A percentile compares a stretch with the other conserved stretches of the same genome.
Evolutionary conservation across 345 rosid genomes (phyloP).

Genomic region (Kernera saxatilis): DNA sequence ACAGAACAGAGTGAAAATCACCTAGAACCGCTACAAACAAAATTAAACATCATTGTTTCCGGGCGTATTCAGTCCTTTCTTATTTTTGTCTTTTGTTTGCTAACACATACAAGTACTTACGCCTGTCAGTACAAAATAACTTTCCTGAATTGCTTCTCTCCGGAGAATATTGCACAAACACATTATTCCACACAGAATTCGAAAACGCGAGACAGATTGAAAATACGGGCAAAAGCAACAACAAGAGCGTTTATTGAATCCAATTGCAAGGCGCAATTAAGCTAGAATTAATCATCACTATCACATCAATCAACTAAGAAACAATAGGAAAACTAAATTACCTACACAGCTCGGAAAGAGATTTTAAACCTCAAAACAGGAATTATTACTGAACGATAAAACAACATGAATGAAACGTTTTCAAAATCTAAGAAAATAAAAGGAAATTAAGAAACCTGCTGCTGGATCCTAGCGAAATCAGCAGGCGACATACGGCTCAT

Average conservation of each 20-base stretch:
- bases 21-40: not conserved
- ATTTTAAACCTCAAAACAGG: not conserved
- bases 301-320: not conserved
- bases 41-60: not conserved
- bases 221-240: not conserved
- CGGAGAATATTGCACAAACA: not conserved
- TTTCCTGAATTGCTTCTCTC: not conserved
- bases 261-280: not conserved
- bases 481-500: constrained; percentile 91
- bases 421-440: not conserved
- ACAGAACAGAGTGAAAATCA: not conserved
- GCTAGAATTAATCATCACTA: not conserved
- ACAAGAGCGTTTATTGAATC: not conserved
- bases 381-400: not conserved
- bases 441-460: constrained; percentile 36
- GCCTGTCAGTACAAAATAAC: not conserved
- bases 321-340: not conserved
- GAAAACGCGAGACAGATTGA: not conserved
- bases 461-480: constrained; percentile 67
- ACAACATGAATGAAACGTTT: not conserved
- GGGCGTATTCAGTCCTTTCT: not conserved
- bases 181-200: not conserved
- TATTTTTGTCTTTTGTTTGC: not conserved
- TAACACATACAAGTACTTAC: not conserved
- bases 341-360: not conserved